A percentile compares a stretch with the other conserved stretches of the same genome.
phyloP scores from a whole-genome alignment of 352 stramenopile genomes.

The Pelagophyceae sp. region DNA sequence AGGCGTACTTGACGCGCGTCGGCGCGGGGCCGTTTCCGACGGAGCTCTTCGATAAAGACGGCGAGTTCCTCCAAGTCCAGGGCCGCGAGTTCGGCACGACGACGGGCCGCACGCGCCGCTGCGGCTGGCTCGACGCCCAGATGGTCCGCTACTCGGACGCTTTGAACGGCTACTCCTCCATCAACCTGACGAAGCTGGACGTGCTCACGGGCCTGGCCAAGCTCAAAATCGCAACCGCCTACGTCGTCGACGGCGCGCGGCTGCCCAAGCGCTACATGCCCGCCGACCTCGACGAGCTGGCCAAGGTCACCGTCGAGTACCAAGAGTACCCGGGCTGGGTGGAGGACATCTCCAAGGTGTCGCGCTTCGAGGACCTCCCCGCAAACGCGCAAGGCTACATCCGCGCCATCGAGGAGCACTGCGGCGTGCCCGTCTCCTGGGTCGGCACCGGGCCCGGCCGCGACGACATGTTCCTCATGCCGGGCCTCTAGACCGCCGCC shows the following conservation, averaged over 20 bases:
- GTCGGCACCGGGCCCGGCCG: slow-evolving; percentile 93
- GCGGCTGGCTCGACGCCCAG: slow-evolving; percentile 95
- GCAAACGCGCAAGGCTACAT: slow-evolving; percentile 89
- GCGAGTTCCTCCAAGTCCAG: slow-evolving; percentile 72
- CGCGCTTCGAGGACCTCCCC: slow-evolving; percentile 91
- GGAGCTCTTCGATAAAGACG: slow-evolving; percentile 75
- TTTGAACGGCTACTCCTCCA: slow-evolving; percentile 78
- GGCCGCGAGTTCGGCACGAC: slow-evolving; percentile 95
- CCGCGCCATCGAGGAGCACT: slow-evolving; percentile 86
- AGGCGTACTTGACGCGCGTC: slow-evolving; percentile 98
- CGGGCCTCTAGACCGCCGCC: not conserved
- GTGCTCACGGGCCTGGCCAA: slow-evolving; percentile 86
- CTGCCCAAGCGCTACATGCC: slow-evolving; percentile 74
- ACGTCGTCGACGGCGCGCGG: slow-evolving; percentile 87
- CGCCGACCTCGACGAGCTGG: slow-evolving; percentile 78
- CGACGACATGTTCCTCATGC: slow-evolving; percentile 78
- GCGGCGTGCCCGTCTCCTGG: slow-evolving; percentile 93
- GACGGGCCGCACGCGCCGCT: slow-evolving; percentile 89
- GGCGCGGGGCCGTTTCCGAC: slow-evolving; percentile 97
- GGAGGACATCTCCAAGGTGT: slow-evolving; percentile 89
- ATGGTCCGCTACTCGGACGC: slow-evolving; percentile 58
- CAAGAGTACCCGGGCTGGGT: slow-evolving; percentile 85
- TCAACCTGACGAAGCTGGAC: slow-evolving; percentile 99
- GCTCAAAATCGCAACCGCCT: slow-evolving; percentile 84
- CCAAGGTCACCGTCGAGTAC: slow-evolving; percentile 88